These are phyloP conservation scores for Porphyra umbilicalis DNA, from an alignment of 31 red algal species.

Conservation along the genomic window DNA sequence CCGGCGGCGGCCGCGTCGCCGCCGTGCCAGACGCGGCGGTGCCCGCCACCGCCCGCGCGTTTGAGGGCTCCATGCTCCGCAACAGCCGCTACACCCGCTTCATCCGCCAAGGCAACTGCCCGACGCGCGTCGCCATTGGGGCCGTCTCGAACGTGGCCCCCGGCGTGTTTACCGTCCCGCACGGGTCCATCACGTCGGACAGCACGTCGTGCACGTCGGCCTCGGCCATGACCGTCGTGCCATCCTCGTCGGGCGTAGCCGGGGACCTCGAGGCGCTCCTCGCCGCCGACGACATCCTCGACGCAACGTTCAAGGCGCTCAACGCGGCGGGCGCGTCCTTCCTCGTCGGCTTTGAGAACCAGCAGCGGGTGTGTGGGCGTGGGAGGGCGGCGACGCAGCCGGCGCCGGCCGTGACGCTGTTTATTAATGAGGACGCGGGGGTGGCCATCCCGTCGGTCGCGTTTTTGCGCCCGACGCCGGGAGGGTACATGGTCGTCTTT, in stretches of 20 bases:
- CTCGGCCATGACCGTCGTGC: constrained; percentile 25
- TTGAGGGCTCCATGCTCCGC: background rate
- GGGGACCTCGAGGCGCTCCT: background rate
- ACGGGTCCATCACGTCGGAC: constrained; percentile 35
- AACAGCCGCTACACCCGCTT: constrained; percentile 13
- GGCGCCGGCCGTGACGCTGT: background rate
- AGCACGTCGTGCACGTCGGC: constrained; percentile 26
- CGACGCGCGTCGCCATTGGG: constrained; percentile 18
- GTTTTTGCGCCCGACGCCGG: background rate
- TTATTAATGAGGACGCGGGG: background rate
- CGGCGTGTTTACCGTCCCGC: constrained; percentile 38
- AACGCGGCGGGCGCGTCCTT: constrained; percentile 32
- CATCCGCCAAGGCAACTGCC: constrained; percentile 42
- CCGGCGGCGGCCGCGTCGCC: background rate
- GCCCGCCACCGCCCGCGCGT: background rate
- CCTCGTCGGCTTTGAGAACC: constrained; percentile 47
- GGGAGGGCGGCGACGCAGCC: background rate
- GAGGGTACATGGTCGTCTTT: background rate
- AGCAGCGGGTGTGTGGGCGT: constrained; percentile 28
- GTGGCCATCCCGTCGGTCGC: background rate
- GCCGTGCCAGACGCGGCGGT: background rate
- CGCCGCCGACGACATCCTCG: background rate
- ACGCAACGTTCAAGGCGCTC: constrained; percentile 17
- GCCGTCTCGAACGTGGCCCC: constrained; percentile 3
- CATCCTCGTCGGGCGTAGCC: background rate